Conservation (phyloP, 2,329 filamentous ascomycete species). For the Bipolaris cookei region DNA sequence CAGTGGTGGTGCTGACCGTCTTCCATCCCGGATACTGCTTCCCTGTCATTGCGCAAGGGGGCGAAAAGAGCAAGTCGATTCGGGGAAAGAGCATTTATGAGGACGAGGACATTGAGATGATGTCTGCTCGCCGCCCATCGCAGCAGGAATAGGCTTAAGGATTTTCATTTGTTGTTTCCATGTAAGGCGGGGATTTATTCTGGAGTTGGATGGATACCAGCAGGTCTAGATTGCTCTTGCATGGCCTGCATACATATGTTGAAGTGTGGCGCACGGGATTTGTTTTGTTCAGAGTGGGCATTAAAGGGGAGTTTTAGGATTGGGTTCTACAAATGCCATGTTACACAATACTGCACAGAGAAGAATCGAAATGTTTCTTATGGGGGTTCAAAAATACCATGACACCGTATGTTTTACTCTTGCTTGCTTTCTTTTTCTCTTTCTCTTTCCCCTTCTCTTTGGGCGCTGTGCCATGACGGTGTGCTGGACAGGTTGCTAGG, state of each 20-base stretch:
- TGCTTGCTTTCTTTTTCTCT: background rate
- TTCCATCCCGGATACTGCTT: conserved; percentile 56
- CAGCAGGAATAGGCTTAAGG: too few species aligned
- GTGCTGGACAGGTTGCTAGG: too few species aligned
- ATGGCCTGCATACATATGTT: background rate
- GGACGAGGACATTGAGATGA: conserved; percentile 27
- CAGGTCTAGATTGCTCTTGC: background rate
- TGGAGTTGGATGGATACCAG: background rate
- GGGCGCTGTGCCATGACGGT: too few species aligned
- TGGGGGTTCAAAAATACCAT: background rate
- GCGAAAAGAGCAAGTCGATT: conserved; percentile 19
- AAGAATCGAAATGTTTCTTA: background rate
- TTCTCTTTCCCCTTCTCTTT: too few species aligned
- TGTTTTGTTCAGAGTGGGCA: background rate
- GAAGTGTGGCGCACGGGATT: background rate
- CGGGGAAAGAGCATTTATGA: conserved; percentile 26
- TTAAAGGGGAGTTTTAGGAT: background rate
- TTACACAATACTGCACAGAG: background rate
- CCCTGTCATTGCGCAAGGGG: conserved; percentile 38
- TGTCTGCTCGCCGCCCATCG: background rate
- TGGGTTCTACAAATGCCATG: background rate
- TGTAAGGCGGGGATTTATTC: too few species aligned
- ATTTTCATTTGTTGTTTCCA: background rate
- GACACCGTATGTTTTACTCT: background rate
- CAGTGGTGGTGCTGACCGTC: conserved; percentile 54